phyloP scores from a whole-genome alignment of 441 rosid species.

The Francoa sonchifolia region DNA sequence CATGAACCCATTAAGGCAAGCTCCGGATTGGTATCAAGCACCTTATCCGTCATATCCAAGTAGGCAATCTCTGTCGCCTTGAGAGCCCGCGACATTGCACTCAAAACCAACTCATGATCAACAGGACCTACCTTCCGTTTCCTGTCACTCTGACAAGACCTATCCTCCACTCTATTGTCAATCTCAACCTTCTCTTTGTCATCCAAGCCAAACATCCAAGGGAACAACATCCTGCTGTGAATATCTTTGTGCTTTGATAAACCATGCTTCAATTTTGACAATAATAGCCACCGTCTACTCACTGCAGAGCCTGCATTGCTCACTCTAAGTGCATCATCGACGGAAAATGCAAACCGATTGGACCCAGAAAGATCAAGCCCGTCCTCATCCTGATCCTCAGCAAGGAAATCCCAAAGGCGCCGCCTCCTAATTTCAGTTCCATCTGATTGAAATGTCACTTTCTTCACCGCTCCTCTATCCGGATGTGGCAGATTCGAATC shows the following conservation, averaged over 20 bases:
- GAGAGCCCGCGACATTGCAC: slow-evolving; percentile 79
- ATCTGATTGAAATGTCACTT: slow-evolving; percentile 44
- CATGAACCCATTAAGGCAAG: slow-evolving; percentile 97
- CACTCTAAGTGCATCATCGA: slow-evolving; percentile 68
- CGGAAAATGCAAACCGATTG: slow-evolving; percentile 78
- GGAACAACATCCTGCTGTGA: slow-evolving; percentile 35
- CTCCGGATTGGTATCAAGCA: slow-evolving; percentile 77
- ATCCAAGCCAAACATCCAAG: slow-evolving; percentile 68
- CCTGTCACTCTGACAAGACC: slow-evolving; percentile 32
- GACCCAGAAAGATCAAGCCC: slow-evolving; percentile 95
- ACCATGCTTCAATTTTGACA: slow-evolving; percentile 82
- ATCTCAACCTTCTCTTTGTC: slow-evolving; percentile 36
- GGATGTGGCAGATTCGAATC: slow-evolving; percentile 12
- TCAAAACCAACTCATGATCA: slow-evolving; percentile 65
- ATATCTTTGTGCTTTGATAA: slow-evolving; percentile 51
- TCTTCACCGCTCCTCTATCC: slow-evolving; percentile 28
- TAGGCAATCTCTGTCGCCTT: slow-evolving; percentile 72
- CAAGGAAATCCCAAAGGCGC: slow-evolving; percentile 74
- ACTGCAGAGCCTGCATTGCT: slow-evolving; percentile 52
- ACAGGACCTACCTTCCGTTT: slow-evolving; percentile 63
- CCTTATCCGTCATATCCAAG: slow-evolving; percentile 89
- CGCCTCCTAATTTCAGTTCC: slow-evolving; percentile 41
- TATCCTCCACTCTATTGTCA: slow-evolving; percentile 39
- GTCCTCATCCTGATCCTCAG: slow-evolving; percentile 67
- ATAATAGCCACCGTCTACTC: slow-evolving; percentile 67